phyloP scores from a whole-genome alignment of 495 filamentous ascomycete species.

The Penicillium paradoxum region DNA sequence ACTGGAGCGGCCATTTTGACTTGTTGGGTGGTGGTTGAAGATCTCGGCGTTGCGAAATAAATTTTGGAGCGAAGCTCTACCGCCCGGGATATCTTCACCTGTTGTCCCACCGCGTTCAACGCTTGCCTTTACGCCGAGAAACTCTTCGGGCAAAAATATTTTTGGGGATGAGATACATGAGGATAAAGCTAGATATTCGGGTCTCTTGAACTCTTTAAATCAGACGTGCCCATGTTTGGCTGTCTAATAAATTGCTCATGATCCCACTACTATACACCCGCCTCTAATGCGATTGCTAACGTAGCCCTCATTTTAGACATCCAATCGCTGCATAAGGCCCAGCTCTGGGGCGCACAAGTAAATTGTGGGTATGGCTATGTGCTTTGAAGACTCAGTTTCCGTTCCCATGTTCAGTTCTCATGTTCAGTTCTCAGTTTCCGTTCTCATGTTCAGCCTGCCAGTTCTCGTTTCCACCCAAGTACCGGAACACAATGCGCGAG shows the following conservation, averaged over 20 bases:
- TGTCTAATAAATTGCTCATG: too few species aligned
- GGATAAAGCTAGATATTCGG: too few species aligned
- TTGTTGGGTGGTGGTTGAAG: neutral
- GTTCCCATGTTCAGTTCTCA: neutral
- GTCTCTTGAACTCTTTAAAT: too few species aligned
- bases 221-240: too few species aligned
- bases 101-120: neutral
- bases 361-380: neutral
- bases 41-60: neutral
- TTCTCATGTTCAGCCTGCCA: conserved; percentile 22
- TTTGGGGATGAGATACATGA: neutral
- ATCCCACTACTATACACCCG: too few species aligned
- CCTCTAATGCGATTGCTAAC: too few species aligned
- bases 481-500: conserved; percentile 50
- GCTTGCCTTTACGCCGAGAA: neutral
- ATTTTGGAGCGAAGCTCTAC: conserved; percentile 3
- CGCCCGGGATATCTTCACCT: conserved; percentile 2
- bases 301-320: neutral
- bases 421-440: neutral
- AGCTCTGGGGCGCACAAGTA: neutral
- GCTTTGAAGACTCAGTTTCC: neutral
- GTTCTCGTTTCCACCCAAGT: conserved; percentile 45
- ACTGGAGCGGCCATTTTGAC: conserved; percentile 37
- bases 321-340: neutral
- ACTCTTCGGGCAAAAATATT: neutral